Conservation (phyloP, 2,329 filamentous ascomycete species). For the Fonsecaea erecta region DNA sequence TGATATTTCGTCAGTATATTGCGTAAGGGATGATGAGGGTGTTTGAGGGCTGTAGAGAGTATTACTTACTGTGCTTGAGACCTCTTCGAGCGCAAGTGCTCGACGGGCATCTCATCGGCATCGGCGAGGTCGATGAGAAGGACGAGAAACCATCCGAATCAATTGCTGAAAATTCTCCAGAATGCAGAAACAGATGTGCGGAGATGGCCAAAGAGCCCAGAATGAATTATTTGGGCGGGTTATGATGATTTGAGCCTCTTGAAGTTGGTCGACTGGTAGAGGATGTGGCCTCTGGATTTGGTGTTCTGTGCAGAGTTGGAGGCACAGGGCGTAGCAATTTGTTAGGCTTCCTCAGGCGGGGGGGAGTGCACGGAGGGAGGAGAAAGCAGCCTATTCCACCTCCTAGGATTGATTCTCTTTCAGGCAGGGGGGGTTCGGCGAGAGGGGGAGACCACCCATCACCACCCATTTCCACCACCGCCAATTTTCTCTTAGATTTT, state of each 20-base stretch:
- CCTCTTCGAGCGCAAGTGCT: conserved; percentile 55
- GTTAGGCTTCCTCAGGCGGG: conserved; percentile 3
- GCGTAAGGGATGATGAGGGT: conserved; percentile 34
- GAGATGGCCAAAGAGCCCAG: conserved; percentile 51
- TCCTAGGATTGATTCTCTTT: not conserved
- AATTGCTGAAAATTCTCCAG: conserved; percentile 50
- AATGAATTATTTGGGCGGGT: conserved; percentile 51
- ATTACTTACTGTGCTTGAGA: conserved; percentile 57
- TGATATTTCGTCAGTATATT: conserved; percentile 44
- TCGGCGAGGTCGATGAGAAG: conserved; percentile 21
- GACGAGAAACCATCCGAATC: conserved; percentile 56
- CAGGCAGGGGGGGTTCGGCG: not conserved
- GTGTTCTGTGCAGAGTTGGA: conserved; percentile 19
- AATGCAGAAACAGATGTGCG: conserved; percentile 47
- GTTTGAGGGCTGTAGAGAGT: conserved; percentile 41
- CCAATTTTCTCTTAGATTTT: not conserved
- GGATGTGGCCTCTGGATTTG: conserved; percentile 19
- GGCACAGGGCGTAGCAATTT: conserved; percentile 10
- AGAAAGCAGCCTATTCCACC: conserved; percentile 5
- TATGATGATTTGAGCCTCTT: conserved; percentile 43
- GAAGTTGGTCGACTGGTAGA: conserved; percentile 24
- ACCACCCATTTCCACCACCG: not conserved
- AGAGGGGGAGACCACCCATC: not conserved
- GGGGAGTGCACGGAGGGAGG: conserved; percentile 2
- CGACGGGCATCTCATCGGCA: conserved; percentile 41